Evolutionary conservation across 2,329 filamentous ascomycete species (phyloP).

Genomic region (Penicillium sp.): DNA sequence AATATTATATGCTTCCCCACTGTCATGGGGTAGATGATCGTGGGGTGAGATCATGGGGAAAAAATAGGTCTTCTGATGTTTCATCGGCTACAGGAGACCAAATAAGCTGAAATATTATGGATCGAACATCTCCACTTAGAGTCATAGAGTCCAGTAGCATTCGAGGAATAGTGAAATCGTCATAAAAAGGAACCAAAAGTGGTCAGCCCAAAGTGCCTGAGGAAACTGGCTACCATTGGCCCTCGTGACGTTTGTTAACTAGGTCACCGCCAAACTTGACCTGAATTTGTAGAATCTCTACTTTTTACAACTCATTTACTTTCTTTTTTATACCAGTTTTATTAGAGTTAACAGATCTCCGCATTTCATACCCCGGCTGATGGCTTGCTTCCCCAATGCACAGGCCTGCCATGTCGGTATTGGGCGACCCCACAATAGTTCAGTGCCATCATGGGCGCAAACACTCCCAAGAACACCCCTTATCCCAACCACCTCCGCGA

Average conservation of each 20-base stretch:
- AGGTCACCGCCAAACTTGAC: constrained; percentile 19
- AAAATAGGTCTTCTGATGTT: background rate
- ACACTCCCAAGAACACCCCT: constrained; percentile 4
- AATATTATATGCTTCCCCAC: constrained; percentile 6
- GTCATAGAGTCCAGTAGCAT: background rate
- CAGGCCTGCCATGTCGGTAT: constrained; percentile 34
- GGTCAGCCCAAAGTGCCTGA: background rate
- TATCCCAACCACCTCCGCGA: constrained; percentile 11
- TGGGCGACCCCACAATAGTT: constrained; percentile 34
- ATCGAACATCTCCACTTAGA: background rate
- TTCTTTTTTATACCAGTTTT: background rate
- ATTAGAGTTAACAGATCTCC: background rate
- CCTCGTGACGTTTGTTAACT: constrained; percentile 29
- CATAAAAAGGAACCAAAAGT: background rate
- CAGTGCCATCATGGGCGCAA: constrained; percentile 31
- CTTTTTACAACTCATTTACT: background rate
- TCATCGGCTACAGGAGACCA: background rate
- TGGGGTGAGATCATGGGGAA: constrained; percentile 17
- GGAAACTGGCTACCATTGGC: constrained; percentile 15
- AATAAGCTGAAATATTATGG: background rate
- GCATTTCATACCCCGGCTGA: constrained; percentile 18
- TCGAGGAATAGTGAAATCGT: background rate
- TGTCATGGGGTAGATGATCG: constrained; percentile 16
- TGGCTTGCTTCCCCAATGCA: constrained; percentile 27
- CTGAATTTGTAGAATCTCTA: background rate